Base-by-base conservation (phyloP, 176 grass and related monocot species). In the Carex myosuroides region DNA sequence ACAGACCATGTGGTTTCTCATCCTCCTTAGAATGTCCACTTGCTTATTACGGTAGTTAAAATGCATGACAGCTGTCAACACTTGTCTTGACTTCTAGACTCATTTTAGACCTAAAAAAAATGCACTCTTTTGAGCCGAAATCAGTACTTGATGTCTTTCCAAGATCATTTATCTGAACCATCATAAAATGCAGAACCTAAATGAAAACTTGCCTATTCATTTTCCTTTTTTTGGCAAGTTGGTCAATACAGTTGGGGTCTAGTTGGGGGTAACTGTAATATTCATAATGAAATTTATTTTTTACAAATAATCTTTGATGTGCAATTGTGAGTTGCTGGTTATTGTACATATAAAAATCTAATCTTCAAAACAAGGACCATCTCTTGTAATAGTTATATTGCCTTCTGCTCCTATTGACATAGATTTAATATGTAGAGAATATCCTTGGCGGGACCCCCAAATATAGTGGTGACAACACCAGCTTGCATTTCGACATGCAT, bases 401-500 rank as follows among this genome's bases (percentile, higher is more conserved):
- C 24, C 21, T 84, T 81, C 0, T 52, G 62, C 13, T 56, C 13
- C 12, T 69, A 70, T 75, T 75, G 70, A 86, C 76, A 87, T 62
- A 87, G 41, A 66, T 83, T 33, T 90, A 77, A 54, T 60, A 84
- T 93, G 66, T 89, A 98, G 95, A 87, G 79, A 53, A 82, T 85
- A 79, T 89, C 87, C 20, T 83, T 98, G 84, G 82, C 89, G 59
- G 91, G 66, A 0, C 86, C 92, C 64, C 90, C 94, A 78, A 94
- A 97, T 85, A 91, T 97, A 88, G 83, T 97, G 70, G 94, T 97
- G 18, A 89, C 92, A 83, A 98, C 95, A 82, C 92, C 92, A 72
- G 92, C 91, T 93, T 98, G 91, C 80, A 92, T 98, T 88, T 92
- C 92, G 32, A 88, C 91, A 54, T 93, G 95, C 88, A 98, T 94